Evolutionary conservation across 441 rosid species (phyloP).

Genomic region (Capsella rubella): DNA sequence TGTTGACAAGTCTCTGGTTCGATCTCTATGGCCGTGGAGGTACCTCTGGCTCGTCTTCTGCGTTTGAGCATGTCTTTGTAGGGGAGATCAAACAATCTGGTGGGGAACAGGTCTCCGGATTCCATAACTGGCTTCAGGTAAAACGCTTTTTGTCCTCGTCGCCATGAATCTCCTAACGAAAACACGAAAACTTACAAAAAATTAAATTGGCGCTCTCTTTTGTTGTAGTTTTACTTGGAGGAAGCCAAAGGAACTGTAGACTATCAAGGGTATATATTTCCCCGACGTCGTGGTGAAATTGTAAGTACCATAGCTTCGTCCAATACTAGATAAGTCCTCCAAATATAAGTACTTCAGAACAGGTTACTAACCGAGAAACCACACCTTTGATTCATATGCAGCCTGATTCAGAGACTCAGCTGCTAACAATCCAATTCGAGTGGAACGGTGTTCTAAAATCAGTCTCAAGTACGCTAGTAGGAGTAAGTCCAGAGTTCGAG

Average conservation of each 20-base stretch:
- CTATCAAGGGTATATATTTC: conserved; percentile 92
- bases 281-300: conserved; percentile 67
- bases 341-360: not conserved
- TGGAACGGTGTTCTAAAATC: conserved; percentile 94
- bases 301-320: conserved; percentile 51
- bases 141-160: not conserved
- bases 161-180: not conserved
- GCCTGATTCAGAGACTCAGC: conserved; percentile 89
- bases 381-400: conserved; percentile 37
- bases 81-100: conserved; percentile 84
- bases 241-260: conserved; percentile 89
- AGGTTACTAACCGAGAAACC: not conserved
- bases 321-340: not conserved
- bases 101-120: conserved; percentile 86
- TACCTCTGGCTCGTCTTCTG: conserved; percentile 81
- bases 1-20: conserved; percentile 77
- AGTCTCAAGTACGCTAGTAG: conserved; percentile 82
- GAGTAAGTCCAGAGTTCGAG: conserved; percentile 96
- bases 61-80: conserved; percentile 98
- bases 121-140: conserved; percentile 99
- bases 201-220: not conserved
- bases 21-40: conserved; percentile 90
- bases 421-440: conserved; percentile 84
- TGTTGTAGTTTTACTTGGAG: conserved; percentile 75
- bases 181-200: not conserved